These are phyloP conservation scores for Emericellopsis cladophorae DNA, from an alignment of 2,329 filamentous ascomycete genomes.

Conservation along the genomic window DNA sequence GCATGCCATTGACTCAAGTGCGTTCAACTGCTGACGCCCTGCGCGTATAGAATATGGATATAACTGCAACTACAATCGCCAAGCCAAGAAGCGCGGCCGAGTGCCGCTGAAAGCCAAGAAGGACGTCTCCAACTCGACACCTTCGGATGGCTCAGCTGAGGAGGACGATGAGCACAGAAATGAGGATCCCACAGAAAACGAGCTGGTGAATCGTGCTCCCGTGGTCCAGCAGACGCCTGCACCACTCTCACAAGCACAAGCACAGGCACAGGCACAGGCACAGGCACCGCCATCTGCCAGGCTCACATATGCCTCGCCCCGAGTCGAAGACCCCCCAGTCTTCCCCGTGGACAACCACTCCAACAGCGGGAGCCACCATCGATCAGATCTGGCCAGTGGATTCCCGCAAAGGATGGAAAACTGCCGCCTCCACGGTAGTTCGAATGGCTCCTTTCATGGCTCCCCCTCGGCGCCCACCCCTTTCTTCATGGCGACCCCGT, in stretches of 20 bases:
- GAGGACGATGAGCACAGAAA: not conserved
- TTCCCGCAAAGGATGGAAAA: not conserved
- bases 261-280: not conserved
- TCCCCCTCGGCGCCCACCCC: conserved; percentile 6
- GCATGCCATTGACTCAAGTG: not conserved
- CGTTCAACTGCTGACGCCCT: not conserved
- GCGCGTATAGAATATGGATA: conserved; percentile 20
- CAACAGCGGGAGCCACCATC: not conserved
- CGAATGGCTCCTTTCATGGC: conserved; percentile 1
- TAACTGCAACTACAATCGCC: conserved; percentile 20
- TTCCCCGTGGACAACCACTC: not conserved
- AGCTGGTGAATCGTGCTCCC: not conserved
- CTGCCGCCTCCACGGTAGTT: not conserved
- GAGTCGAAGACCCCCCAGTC: not conserved
- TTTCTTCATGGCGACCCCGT: not conserved
- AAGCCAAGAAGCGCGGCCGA: conserved; percentile 23
- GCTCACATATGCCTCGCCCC: not conserved
- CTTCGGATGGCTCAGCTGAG: not conserved
- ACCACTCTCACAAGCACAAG: not conserved
- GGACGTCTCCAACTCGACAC: not conserved
- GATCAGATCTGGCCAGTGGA: not conserved
- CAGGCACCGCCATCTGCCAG: not conserved
- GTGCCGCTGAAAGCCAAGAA: conserved; percentile 10
- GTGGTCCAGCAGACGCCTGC: not conserved
- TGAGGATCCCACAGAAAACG: not conserved